Conservation (phyloP, 2,329 filamentous ascomycete genomes). For the Aspergillus pseudoviridinutans region DNA sequence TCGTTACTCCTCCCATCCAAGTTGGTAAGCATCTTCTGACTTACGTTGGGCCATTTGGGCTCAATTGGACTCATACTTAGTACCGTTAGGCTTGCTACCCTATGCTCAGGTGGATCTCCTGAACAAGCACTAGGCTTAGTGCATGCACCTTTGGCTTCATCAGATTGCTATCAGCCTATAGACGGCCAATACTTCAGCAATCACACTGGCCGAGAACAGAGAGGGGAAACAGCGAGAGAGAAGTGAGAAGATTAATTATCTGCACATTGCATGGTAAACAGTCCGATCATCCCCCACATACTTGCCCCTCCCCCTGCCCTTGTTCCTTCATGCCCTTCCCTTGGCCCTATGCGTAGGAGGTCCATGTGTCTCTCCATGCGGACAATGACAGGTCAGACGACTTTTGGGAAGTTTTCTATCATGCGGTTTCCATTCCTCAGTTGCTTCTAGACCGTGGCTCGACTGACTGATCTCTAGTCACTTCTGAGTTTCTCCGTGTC, state of each 20-base stretch:
- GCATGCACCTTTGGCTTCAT: background rate
- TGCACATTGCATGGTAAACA: background rate
- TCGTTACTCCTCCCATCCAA: background rate
- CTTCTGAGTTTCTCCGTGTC: conserved; percentile 4
- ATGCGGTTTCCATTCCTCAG: conserved; percentile 6
- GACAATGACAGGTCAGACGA: conserved; percentile 20
- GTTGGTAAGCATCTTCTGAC: conserved; percentile 1
- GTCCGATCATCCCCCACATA: background rate
- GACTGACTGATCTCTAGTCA: conserved; percentile 1
- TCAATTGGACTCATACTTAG: background rate
- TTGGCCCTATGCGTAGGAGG: conserved; percentile 1
- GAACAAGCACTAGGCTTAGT: background rate
- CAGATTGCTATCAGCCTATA: background rate
- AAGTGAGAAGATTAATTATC: background rate
- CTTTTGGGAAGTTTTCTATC: conserved; percentile 4
- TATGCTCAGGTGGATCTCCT: conserved; percentile 1
- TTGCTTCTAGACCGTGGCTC: conserved; percentile 4
- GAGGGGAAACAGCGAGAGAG: background rate
- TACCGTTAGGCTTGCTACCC: background rate
- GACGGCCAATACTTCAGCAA: background rate
- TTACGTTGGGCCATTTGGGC: background rate
- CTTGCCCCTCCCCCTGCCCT: background rate
- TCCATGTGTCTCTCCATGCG: conserved; percentile 7
- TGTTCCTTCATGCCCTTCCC: background rate
- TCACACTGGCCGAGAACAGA: background rate